Evolutionary conservation across 23 red algal species (phyloP).

Genomic region (Agarophyton chilense): DNA sequence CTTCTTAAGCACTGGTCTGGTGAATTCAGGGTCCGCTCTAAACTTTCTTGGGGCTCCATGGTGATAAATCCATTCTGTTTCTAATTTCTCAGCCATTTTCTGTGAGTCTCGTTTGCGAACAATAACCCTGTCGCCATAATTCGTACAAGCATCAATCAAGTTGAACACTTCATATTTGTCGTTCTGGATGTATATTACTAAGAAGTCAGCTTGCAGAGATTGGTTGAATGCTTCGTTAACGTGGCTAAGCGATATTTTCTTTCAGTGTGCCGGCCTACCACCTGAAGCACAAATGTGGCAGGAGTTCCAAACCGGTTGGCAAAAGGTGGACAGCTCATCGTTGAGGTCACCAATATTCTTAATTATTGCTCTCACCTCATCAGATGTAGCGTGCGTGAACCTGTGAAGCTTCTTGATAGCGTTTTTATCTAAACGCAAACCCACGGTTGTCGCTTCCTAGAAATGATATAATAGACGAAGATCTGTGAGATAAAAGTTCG

Average conservation of each 20-base stretch:
- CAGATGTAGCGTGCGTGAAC: slow-evolving; percentile 4
- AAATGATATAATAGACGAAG: not conserved
- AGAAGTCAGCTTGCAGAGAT: not conserved
- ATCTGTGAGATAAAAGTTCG: not conserved
- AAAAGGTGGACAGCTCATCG: not conserved
- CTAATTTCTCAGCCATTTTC: not conserved
- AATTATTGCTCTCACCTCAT: not conserved
- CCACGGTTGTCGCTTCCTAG: not conserved
- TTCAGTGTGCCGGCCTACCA: not conserved
- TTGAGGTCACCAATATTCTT: not conserved
- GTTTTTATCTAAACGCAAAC: not conserved
- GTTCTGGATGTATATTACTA: not conserved
- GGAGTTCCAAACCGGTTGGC: not conserved
- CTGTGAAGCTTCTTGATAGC: slow-evolving; percentile 16
- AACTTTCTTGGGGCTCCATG: slow-evolving; percentile 29
- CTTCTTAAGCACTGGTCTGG: not conserved
- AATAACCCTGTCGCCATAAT: not conserved
- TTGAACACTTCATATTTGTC: slow-evolving; percentile 1
- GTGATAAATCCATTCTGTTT: slow-evolving; percentile 51
- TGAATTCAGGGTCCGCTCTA: slow-evolving; percentile 23
- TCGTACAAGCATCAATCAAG: not conserved
- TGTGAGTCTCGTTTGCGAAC: not conserved
- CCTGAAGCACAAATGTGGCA: slow-evolving; percentile 19
- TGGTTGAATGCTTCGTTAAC: not conserved
- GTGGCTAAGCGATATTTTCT: slow-evolving; percentile 2